phyloP scores from a whole-genome alignment of 257 asterid genomes.

The Nicotiana noctiflora region DNA sequence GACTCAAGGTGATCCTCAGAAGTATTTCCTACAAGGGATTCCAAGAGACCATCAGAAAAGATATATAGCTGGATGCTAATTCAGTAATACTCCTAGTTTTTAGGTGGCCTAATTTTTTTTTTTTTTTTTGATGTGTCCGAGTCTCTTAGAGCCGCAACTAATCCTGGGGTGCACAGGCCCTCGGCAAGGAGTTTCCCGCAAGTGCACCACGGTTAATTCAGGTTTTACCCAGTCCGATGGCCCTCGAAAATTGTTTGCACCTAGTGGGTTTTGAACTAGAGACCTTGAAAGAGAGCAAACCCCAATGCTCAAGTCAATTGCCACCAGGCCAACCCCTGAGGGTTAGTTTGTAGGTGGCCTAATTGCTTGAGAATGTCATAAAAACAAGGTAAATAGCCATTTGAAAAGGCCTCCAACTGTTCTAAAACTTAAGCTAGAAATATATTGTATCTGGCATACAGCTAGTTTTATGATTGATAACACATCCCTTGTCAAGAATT shows the following conservation, averaged over 20 bases:
- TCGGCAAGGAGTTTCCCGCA: no score
- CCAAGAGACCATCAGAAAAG: slow-evolving; percentile 15
- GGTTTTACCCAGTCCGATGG: no score
- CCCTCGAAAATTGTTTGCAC: no score
- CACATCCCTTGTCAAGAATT: not conserved
- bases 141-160: no score
- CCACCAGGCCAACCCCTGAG: no score
- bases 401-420: not conserved
- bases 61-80: not conserved
- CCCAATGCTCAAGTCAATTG: no score
- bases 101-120: no score
- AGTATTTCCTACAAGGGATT: slow-evolving; percentile 41
- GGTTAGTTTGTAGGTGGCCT: not conserved
- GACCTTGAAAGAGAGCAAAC: no score
- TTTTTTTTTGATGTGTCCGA: no score
- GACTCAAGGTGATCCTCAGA: slow-evolving; percentile 49
- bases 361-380: not conserved
- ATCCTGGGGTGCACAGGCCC: no score
- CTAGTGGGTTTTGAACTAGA: no score
- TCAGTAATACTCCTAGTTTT: not conserved
- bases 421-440: not conserved
- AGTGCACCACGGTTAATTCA: no score
- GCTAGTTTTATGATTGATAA: not conserved
- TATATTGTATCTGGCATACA: not conserved
- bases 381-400: not conserved